Evolutionary conservation across 345 rosid genomes (phyloP), one percentile per base, ranked within the genome.

Genomic region (Gossypium sturtianum): DNA sequence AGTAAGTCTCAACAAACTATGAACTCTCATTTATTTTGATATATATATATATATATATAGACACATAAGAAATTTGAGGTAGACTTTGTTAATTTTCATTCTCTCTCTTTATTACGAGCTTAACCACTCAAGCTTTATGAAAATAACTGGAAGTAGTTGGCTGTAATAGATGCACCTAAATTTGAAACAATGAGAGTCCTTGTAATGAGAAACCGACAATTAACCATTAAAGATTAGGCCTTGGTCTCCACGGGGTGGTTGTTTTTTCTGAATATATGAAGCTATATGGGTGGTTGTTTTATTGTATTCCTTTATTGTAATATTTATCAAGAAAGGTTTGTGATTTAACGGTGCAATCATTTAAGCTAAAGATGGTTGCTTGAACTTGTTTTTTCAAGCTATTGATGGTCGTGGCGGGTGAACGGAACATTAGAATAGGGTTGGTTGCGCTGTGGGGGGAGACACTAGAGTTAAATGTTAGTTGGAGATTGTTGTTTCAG

Each of bases 371-470:
- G 64, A 13, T 60, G 34, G 22, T 63, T 57, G 29, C 16, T 47
- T 79, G 27, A 15, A 11, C 64, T 29, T 61, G 74, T 13, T 15
- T 72, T 67, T 20, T 65, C 51, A 58, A 59, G 66, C 52, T 61
- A 64, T 8, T 69, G 43, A 25, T 76, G 41, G 82, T 78, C 83
- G 78, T 57, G 69, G 77, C 15, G 75, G 76, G 63, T 54, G 60
- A 67, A 20, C 57, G 73, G 59, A 74, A 47, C 52, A 16, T 15
- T 25, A 48, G 29, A 77, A 56, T 38, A 3, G 70, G 82, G 38
- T 56, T 7, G 63, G 38, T 12, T 23, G 16, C 38, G 63, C 16
- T 22, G 17, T 9, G 81, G 45, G 70, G 79, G 66, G 53, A 78
- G 12, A 34, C 66, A 57, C 27, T 12, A 20, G 73, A 57, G 17